Evolutionary conservation across 2,329 filamentous ascomycete species (phyloP).

Genomic region (Leptographium flavum): DNA sequence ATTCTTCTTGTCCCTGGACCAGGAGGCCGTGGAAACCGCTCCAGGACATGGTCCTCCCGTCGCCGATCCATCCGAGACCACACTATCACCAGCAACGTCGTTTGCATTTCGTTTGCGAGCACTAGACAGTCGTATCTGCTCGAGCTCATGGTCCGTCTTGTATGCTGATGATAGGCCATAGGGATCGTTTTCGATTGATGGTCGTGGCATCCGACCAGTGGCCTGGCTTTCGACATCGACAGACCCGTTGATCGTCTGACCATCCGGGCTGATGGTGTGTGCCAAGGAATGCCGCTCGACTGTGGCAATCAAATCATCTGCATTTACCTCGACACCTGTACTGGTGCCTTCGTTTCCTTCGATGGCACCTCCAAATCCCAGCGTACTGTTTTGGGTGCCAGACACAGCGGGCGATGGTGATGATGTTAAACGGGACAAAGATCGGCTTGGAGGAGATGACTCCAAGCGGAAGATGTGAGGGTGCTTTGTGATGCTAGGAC

Average conservation of each 20-base stretch:
- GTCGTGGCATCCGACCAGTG: constrained; percentile 36
- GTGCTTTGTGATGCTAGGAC: constrained; percentile 18
- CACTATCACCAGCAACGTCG: background rate
- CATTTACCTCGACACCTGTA: constrained; percentile 28
- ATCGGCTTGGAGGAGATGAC: constrained; percentile 16
- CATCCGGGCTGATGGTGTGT: constrained; percentile 1
- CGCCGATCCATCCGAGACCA: no score
- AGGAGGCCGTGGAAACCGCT: background rate
- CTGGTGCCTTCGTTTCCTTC: constrained; percentile 24
- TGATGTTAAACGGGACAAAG: constrained; percentile 15
- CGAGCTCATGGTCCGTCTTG: constrained; percentile 65
- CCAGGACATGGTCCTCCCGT: background rate
- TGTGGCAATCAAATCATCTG: constrained; percentile 17
- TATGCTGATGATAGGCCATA: constrained; percentile 64
- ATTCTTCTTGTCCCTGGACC: background rate
- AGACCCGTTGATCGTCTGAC: background rate
- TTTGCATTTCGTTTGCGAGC: constrained; percentile 50
- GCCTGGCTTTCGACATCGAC: constrained; percentile 36
- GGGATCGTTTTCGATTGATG: constrained; percentile 58
- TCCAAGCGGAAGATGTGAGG: constrained; percentile 26
- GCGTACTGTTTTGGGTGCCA: background rate
- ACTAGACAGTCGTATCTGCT: constrained; percentile 65
- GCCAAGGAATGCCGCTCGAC: constrained; percentile 26
- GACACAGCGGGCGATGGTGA: background rate
- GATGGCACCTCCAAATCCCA: background rate